These are phyloP conservation scores for Hexamita inflata DNA, from an alignment of 208 protist species.

Conservation along the genomic window DNA sequence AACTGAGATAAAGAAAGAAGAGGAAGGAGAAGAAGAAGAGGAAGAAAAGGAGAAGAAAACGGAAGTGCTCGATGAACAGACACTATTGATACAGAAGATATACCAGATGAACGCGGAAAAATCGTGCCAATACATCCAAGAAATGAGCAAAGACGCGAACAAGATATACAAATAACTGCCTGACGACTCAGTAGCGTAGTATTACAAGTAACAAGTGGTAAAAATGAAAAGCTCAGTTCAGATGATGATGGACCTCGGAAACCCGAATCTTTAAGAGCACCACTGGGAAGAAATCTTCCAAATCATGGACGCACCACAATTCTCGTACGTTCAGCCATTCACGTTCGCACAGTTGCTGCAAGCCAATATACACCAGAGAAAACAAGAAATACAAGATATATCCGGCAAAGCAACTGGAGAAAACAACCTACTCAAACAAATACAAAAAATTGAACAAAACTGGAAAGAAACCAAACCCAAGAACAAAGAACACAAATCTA, in stretches of 20 bases:
- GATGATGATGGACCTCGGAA: constrained; percentile 39
- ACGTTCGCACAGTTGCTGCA: constrained; percentile 52
- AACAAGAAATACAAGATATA: constrained; percentile 66
- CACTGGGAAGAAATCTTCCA: constrained; percentile 52
- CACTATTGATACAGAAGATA: too few species aligned
- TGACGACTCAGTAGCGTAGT: neutral
- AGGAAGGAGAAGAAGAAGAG: constrained; percentile 5
- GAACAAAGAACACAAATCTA: constrained; percentile 17
- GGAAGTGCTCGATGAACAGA: neutral
- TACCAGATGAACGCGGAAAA: constrained; percentile 16
- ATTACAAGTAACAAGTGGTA: neutral
- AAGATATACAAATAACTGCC: neutral
- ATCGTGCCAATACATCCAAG: neutral
- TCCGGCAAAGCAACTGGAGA: constrained; percentile 79
- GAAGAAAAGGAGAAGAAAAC: neutral
- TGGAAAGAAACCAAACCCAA: constrained; percentile 60
- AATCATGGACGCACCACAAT: constrained; percentile 34
- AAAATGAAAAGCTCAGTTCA: constrained; percentile 33
- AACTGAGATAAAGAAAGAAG: neutral
- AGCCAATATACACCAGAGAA: constrained; percentile 47
- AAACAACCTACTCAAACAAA: constrained; percentile 39
- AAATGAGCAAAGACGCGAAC: constrained; percentile 2
- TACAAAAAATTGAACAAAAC: constrained; percentile 54
- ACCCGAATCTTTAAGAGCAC: constrained; percentile 45
- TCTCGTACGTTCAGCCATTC: constrained; percentile 40